These are phyloP conservation scores for Candida corydali DNA, from an alignment of 805 yeast species.

Conservation along the genomic window DNA sequence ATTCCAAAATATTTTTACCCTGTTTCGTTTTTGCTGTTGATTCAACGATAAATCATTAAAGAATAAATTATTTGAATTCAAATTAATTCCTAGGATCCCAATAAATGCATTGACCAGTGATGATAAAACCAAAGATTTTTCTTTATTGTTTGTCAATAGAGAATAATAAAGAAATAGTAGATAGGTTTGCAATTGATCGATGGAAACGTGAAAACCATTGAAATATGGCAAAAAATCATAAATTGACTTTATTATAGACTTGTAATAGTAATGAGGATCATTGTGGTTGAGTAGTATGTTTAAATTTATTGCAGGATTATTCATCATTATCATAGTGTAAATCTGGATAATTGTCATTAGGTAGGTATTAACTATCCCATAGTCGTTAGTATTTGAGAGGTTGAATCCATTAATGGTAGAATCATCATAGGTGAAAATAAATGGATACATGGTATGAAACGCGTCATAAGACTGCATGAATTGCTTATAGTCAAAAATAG, in stretches of 20 bases:
- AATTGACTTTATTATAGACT: constrained; percentile 25
- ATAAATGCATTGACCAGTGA: constrained; percentile 40
- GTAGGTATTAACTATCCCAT: constrained; percentile 38
- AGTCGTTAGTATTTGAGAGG: constrained; percentile 41
- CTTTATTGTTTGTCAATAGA: constrained; percentile 39
- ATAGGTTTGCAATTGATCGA: constrained; percentile 48
- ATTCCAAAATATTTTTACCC: constrained; percentile 46
- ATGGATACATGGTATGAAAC: constrained; percentile 45
- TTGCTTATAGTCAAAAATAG: constrained; percentile 49
- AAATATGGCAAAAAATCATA: constrained; percentile 45
- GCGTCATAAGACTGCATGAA: constrained; percentile 51
- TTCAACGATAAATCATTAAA: constrained; percentile 45
- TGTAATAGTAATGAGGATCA: constrained; percentile 29
- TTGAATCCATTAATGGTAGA: constrained; percentile 46
- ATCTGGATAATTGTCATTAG: constrained; percentile 44
- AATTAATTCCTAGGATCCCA: constrained; percentile 40
- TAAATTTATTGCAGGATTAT: constrained; percentile 43
- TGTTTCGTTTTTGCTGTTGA: constrained; percentile 30
- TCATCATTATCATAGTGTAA: constrained; percentile 50
- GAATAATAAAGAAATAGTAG: constrained; percentile 47
- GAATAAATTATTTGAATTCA: constrained; percentile 36
- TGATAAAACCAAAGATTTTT: constrained; percentile 33
- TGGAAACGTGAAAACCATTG: constrained; percentile 44
- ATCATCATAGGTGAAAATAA: constrained; percentile 44
- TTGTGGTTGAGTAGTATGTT: constrained; percentile 35